A percentile compares a stretch with the other conserved stretches of the same genome.
phyloP scores from a whole-genome alignment of 352 stramenopile species.

The Peronospora tabacina region DNA sequence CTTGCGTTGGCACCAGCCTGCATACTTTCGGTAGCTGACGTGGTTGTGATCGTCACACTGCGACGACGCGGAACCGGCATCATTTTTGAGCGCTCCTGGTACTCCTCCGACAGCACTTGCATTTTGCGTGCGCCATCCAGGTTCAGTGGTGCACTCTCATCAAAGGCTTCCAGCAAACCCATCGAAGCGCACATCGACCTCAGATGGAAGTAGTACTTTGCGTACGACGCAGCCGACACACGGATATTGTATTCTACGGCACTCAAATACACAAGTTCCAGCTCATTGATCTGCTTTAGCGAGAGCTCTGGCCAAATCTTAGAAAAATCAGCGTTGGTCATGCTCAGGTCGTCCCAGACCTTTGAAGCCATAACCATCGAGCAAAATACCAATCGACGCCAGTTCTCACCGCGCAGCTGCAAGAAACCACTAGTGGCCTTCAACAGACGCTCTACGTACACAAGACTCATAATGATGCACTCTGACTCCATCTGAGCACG shows the following conservation, averaged over 20 bases:
- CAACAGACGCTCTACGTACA: constrained; percentile 95
- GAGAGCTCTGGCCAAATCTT: constrained; percentile 89
- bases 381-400: constrained; percentile 91
- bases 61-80: constrained; percentile 59
- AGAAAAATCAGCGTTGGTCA: constrained; percentile 96
- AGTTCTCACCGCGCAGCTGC: constrained; percentile 84
- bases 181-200: constrained; percentile 91
- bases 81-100: constrained; percentile 77
- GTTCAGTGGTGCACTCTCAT: constrained; percentile 72
- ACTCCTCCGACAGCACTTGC: constrained; percentile 83
- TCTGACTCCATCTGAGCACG: constrained; percentile 90
- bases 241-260: constrained; percentile 88
- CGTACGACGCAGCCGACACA: constrained; percentile 80
- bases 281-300: constrained; percentile 91
- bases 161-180: constrained; percentile 64
- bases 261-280: constrained; percentile 90
- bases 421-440: constrained; percentile 81
- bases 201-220: constrained; percentile 96
- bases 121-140: constrained; percentile 80
- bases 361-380: constrained; percentile 96
- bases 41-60: constrained; percentile 71
- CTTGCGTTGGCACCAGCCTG: constrained; percentile 14
- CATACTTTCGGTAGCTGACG: constrained; percentile 34
- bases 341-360: constrained; percentile 96
- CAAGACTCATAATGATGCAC: constrained; percentile 96